Conservation (phyloP, 768 basidiomycete genomes). For the Russula sp. region DNA sequence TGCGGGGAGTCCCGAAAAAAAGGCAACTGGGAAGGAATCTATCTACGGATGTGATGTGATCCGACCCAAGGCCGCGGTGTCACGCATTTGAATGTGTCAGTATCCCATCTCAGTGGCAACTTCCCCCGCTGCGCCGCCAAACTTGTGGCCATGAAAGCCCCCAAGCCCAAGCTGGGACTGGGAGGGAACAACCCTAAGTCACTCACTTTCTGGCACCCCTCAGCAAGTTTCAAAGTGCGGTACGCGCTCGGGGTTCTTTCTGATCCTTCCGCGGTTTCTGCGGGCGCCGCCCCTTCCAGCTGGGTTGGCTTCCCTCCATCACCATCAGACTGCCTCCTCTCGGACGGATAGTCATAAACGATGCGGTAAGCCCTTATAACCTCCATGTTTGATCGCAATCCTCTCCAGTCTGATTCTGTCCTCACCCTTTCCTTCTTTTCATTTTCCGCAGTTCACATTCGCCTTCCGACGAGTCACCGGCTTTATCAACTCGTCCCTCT, state of each 20-base stretch:
- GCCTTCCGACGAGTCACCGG: constrained; percentile 11
- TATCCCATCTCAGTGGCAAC: constrained; percentile 7
- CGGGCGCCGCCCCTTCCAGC: constrained; percentile 19
- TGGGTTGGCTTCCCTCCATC: constrained; percentile 22
- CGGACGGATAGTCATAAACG: constrained; percentile 17
- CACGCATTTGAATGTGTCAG: constrained; percentile 12
- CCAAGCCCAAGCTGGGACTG: constrained; percentile 4
- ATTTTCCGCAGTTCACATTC: constrained; percentile 17
- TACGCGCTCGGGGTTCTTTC: constrained; percentile 22
- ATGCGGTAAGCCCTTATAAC: constrained; percentile 25
- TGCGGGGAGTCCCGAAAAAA: constrained; percentile 8
- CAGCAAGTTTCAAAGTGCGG: constrained; percentile 17
- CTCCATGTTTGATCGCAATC: constrained; percentile 10
- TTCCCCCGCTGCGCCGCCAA: constrained; percentile 13
- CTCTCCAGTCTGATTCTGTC: constrained; percentile 2
- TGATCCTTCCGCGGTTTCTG: constrained; percentile 23
- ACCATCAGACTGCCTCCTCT: constrained; percentile 21
- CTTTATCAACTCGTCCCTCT: constrained; percentile 15
- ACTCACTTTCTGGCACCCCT: background rate
- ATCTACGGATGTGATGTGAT: constrained; percentile 13
- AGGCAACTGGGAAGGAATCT: constrained; percentile 18
- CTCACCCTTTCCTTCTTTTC: constrained; percentile 15
- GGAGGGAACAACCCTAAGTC: constrained; percentile 15
- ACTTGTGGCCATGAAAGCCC: constrained; percentile 15
- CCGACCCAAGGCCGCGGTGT: constrained; percentile 20